Conservation (phyloP, 331 rosid species). For the Quercus lobata region DNA sequence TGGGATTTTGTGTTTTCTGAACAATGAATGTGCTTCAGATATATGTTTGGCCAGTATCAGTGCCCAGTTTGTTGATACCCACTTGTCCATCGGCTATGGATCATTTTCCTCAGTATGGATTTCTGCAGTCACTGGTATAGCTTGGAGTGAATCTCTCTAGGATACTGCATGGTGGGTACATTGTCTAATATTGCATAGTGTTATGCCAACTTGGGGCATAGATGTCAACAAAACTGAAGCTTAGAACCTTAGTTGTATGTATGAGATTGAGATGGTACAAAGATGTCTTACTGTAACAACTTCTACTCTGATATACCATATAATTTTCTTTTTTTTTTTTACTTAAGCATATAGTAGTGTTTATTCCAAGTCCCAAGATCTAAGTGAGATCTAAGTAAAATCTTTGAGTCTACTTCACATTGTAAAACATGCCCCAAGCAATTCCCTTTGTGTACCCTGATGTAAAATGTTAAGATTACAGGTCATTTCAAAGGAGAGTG, state of each 20-base stretch:
- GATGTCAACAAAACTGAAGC: neutral
- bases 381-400: neutral
- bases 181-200: too few species aligned
- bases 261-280: neutral
- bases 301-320: neutral
- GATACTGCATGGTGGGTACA: neutral
- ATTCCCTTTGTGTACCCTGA: neutral
- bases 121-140: neutral
- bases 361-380: neutral
- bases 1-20: neutral
- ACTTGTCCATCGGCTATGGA: neutral
- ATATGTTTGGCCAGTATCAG: neutral
- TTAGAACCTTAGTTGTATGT: neutral
- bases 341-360: neutral
- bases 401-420: neutral
- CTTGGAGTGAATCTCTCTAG: neutral
- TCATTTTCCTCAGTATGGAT: neutral
- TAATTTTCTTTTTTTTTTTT: neutral
- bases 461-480: constrained; percentile 21
- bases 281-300: neutral
- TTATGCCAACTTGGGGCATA: neutral
- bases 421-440: too few species aligned
- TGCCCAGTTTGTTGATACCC: neutral
- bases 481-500: constrained; percentile 73
- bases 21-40: neutral